Percentiles rank a stretch among this genome's conserved stretches.
Evolutionary conservation across 805 yeast species (phyloP).

Genomic region (Candida hispaniensis): DNA sequence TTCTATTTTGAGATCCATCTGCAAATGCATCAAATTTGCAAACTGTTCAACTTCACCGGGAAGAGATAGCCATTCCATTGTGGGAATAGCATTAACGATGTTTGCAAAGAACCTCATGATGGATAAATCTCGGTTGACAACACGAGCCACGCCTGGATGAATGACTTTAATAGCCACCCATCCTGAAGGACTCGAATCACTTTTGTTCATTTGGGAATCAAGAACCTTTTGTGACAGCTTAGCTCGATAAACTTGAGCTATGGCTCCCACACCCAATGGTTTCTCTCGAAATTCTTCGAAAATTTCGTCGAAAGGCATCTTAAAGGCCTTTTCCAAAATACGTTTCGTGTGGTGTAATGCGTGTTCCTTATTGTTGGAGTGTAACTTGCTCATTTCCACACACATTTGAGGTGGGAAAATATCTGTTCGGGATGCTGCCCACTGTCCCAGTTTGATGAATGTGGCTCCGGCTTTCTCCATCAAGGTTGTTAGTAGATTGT

Average conservation of each 20-base stretch:
- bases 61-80: conserved; percentile 94
- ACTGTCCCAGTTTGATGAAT: conserved; percentile 72
- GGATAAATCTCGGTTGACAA: conserved; percentile 66
- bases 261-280: conserved; percentile 96
- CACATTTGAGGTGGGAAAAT: conserved; percentile 75
- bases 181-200: conserved; percentile 21
- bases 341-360: conserved; percentile 47
- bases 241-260: conserved; percentile 88
- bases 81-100: conserved; percentile 62
- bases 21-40: conserved; percentile 72
- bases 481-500: conserved; percentile 45
- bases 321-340: conserved; percentile 51
- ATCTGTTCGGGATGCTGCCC: conserved; percentile 98
- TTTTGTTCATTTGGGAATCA: not conserved
- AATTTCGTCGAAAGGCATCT: conserved; percentile 53
- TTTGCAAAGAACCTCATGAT: conserved; percentile 78
- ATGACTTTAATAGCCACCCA: conserved; percentile 84
- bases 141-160: conserved; percentile 73
- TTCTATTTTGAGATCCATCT: conserved; percentile 82
- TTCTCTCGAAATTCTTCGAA: conserved; percentile 64
- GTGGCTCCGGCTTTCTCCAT: conserved; percentile 89
- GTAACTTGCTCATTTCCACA: conserved; percentile 61
- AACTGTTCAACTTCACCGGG: conserved; percentile 93
- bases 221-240: conserved; percentile 31
- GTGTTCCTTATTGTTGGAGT: conserved; percentile 76